Evolutionary conservation across 192 early-diverging fungal species (phyloP).

Genomic region (Mortierella hygrophila): DNA sequence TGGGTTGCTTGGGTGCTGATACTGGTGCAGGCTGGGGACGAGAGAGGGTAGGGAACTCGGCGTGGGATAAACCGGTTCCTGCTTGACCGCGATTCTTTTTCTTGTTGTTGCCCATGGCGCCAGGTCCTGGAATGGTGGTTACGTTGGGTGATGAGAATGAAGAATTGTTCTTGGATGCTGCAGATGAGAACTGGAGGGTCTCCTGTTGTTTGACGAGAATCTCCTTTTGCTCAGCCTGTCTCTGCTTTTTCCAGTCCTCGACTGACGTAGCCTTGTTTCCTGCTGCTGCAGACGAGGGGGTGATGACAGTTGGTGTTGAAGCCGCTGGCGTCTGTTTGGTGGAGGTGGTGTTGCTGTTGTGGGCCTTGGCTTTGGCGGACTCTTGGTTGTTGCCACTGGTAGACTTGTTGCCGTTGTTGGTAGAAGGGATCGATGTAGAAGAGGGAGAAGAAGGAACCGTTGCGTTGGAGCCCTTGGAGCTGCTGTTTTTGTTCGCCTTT

Average conservation of each 20-base stretch:
- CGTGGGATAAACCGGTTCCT: slow-evolving; percentile 35
- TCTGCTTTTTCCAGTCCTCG: slow-evolving; percentile 44
- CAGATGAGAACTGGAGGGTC: slow-evolving; percentile 38
- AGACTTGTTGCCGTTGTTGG: slow-evolving; percentile 5
- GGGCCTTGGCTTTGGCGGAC: not conserved
- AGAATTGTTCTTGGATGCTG: slow-evolving; percentile 32
- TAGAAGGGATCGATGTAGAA: not conserved
- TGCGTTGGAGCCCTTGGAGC: not conserved
- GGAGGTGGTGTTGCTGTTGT: not conserved
- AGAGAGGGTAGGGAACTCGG: slow-evolving; percentile 47
- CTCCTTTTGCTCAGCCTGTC: slow-evolving; percentile 32
- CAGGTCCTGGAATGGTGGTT: slow-evolving; percentile 49
- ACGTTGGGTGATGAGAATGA: slow-evolving; percentile 24
- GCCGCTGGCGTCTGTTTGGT: not conserved
- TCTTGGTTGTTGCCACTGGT: not conserved
- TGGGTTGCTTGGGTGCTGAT: slow-evolving; percentile 34
- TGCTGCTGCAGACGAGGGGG: not conserved
- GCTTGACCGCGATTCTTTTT: slow-evolving; percentile 44
- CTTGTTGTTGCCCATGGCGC: slow-evolving; percentile 50
- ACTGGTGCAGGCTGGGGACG: slow-evolving; percentile 23
- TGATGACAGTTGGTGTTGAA: not conserved
- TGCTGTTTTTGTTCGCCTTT: not conserved
- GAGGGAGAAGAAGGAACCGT: not conserved
- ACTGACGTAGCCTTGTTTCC: slow-evolving; percentile 29
- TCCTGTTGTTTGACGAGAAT: slow-evolving; percentile 49